Evolutionary conservation across 2,329 filamentous ascomycete genomes (phyloP).

Genomic region (Talaromyces islandicus): DNA sequence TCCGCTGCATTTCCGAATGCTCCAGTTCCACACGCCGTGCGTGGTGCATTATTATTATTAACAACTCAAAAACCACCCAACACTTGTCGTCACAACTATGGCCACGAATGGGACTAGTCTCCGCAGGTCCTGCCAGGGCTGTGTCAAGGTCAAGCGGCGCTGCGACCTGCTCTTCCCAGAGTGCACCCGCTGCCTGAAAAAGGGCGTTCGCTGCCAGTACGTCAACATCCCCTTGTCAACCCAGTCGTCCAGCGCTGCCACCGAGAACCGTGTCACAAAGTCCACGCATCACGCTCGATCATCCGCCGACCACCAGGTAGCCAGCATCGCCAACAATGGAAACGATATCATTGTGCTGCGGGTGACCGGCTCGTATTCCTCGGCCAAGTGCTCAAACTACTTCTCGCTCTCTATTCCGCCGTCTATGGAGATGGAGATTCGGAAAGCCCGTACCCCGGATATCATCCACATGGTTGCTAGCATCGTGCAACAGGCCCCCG

Average conservation of each 20-base stretch:
- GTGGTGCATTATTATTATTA: not conserved
- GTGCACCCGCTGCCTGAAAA: constrained; percentile 19
- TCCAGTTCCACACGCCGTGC: not conserved
- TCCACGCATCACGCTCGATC: not conserved
- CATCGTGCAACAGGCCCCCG: constrained; percentile 15
- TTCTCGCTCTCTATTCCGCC: constrained; percentile 8
- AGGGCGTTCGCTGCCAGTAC: constrained; percentile 19
- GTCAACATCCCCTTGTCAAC: constrained; percentile 17
- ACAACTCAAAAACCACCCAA: not conserved
- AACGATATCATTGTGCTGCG: not conserved
- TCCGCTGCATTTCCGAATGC: not conserved
- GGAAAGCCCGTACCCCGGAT: constrained; percentile 17
- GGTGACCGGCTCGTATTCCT: not conserved
- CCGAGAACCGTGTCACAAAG: constrained; percentile 4
- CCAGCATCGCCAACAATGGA: not conserved
- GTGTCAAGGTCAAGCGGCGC: constrained; percentile 21
- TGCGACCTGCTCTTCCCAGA: constrained; percentile 21
- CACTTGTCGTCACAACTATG: not conserved
- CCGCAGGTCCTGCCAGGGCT: constrained; percentile 23
- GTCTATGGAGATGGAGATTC: constrained; percentile 16
- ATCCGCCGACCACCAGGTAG: not conserved
- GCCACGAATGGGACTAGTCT: constrained; percentile 15
- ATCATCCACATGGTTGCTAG: constrained; percentile 17
- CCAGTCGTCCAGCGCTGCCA: not conserved
- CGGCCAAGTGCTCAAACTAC: not conserved